These are phyloP conservation scores for Cladosporium sp. DNA, from an alignment of 2,329 filamentous ascomycete genomes.

Conservation along the genomic window DNA sequence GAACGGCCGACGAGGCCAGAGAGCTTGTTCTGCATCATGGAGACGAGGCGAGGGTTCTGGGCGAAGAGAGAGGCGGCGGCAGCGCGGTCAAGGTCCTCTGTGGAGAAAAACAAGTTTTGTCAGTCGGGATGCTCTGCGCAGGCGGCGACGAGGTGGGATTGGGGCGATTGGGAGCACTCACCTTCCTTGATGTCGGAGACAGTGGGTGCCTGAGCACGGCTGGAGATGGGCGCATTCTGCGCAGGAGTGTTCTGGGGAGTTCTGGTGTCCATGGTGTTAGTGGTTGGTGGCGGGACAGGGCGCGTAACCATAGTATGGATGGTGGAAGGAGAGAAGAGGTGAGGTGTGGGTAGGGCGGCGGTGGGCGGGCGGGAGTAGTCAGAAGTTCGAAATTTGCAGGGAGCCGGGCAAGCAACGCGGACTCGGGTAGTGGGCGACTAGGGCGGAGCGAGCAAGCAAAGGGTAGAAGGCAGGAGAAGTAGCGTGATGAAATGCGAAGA, in stretches of 20 bases:
- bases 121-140: too few species aligned
- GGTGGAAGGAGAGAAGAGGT: neutral
- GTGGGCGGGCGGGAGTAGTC: neutral
- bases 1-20: conserved; percentile 89
- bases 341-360: too few species aligned
- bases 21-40: conserved; percentile 97
- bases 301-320: conserved; percentile 8
- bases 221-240: conserved; percentile 94
- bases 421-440: neutral
- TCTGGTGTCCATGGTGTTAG: conserved; percentile 50
- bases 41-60: conserved; percentile 88
- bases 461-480: too few species aligned
- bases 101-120: too few species aligned
- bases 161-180: conserved; percentile 52
- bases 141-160: neutral
- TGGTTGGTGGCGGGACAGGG: conserved; percentile 8
- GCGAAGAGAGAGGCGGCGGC: conserved; percentile 90
- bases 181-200: conserved; percentile 97
- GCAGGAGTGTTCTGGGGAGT: conserved; percentile 98
- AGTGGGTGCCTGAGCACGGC: conserved; percentile 91
- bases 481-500: too few species aligned
- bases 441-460: neutral
- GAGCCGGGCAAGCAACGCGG: neutral
- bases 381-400: neutral
- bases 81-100: conserved; percentile 87